Evolutionary conservation across 2,329 filamentous ascomycete genomes (phyloP), one percentile per base, ranked within the genome.

Genomic region (Blumeria graminis): DNA sequence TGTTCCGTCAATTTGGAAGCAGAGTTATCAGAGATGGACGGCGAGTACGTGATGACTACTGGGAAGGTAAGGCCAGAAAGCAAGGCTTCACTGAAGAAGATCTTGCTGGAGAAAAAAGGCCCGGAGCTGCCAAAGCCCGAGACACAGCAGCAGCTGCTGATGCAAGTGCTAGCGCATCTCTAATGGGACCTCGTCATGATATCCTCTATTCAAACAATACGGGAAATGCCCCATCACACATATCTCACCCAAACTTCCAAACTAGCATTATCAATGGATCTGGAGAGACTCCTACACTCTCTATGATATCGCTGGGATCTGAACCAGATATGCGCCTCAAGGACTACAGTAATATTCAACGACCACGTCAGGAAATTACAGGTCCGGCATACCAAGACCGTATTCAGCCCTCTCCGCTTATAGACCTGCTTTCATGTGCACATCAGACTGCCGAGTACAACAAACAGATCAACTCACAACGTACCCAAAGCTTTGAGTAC

Each of bases 11-110:
- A 68, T 98, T 98, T 68, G 92, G 92, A 53, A 95, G 89, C 68
- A 79, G 92, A 60, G 84, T 98, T 55, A 92, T 98, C 61, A 80
- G 85, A 38, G 86, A 89, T 64, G 92, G 92, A 36, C 78, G 90
- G 60, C 77, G 92, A 57, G 92, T 98, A 45, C 82, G 92, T 54
- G 92, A 98, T 69, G 92, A 98, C 68, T 98, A 98, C 70, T 98
- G 92, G 92, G 92, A 96, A 69, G 86, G 83, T 65, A 96, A 96
- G 70, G 92, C 92, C 7, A 78, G 85, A 52, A 98, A 96, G 70
- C 92, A 98, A 69, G 92, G 92, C 10, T 98, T 98, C 67, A 98
- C 92, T 0, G 92, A 98, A 68, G 88, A 93, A 60, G 92, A 98
- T 68, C 76, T 89, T 55, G 92, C 92, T 3, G 92, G 92, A 43